phyloP scores from a whole-genome alignment of 768 basidiomycete species.

The Trametes villosa region DNA sequence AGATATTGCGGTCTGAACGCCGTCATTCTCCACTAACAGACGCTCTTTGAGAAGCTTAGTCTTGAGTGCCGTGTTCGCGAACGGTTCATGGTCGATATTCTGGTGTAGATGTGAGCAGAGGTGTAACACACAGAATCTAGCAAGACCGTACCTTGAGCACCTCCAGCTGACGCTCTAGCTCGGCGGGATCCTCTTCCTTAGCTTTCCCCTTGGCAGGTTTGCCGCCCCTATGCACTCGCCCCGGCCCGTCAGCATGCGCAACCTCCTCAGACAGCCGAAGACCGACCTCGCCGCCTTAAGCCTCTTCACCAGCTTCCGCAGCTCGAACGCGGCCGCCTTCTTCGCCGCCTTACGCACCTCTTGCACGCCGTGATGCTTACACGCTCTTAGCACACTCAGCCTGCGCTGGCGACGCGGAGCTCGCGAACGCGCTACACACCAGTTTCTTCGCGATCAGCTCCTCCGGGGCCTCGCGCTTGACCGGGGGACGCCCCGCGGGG shows the following conservation, averaged over 20 bases:
- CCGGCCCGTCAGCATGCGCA: neutral
- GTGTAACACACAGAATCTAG: neutral
- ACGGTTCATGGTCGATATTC: slow-evolving; percentile 54
- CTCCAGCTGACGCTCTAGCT: slow-evolving; percentile 63
- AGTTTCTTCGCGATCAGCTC: slow-evolving; percentile 19
- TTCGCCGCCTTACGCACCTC: slow-evolving; percentile 78
- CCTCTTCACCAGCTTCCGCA: slow-evolving; percentile 81
- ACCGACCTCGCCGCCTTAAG: slow-evolving; percentile 69
- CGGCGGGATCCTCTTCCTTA: slow-evolving; percentile 43
- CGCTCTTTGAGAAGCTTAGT: slow-evolving; percentile 79
- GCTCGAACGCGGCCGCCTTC: slow-evolving; percentile 81
- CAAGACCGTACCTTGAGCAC: slow-evolving; percentile 60
- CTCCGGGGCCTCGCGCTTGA: slow-evolving; percentile 14
- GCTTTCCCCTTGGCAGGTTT: slow-evolving; percentile 40
- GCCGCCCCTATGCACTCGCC: slow-evolving; percentile 10
- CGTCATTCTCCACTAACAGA: slow-evolving; percentile 52
- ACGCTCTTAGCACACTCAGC: slow-evolving; percentile 7
- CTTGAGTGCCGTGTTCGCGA: slow-evolving; percentile 68
- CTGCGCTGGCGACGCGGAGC: neutral
- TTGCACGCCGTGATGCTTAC: slow-evolving; percentile 74
- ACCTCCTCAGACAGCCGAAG: too few relatives aligned
- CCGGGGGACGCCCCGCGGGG: slow-evolving; percentile 55
- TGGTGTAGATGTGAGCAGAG: neutral
- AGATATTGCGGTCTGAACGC: slow-evolving; percentile 49
- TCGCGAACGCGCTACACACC: slow-evolving; percentile 1